Base-by-base conservation (phyloP, 2,329 filamentous ascomycete genomes). In the Calonectria leucothoes region DNA sequence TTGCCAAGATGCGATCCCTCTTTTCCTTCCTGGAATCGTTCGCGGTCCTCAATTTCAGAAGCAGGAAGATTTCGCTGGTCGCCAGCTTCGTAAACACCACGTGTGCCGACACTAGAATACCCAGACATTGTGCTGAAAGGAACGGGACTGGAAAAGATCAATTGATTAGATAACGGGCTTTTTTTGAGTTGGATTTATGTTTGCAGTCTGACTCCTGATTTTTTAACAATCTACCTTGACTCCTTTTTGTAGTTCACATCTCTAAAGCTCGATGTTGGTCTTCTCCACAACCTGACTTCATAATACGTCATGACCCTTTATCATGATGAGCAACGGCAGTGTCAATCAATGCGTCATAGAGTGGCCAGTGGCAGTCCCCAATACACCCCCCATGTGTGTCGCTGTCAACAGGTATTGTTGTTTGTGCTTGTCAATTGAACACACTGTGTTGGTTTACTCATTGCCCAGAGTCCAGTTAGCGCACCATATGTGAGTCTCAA, bases 1-100 rank as follows among this genome's bases (percentile, higher is more conserved):
- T 90, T 89, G 75, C 89, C 87, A 74, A 88, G 83, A 85, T 97
- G 94, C 66, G 93, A 93, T 83, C 94, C 87, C 72, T 89, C 83
- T 83, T 93, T 88, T 79, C 95, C 94, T 86, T 96, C 93, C 74
- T 95, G 87, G 86, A 91, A 97, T 73, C 91, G 89, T 66, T 90
- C 86, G 25, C 88, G 84, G 51, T 88, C 86, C 29, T 88, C 82
- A 45, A 81, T 55, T 80, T 91, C 87, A 2, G 89, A 87, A 72
- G 89, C 82, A 74, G 91, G 89, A 74, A 85, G 82, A 83, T 92
- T 95, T 80, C 91, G 90, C 88, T 97, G 94, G 85, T 97, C 94
- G 72, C 92, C 93, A 71, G 89, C 92, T 86, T 96, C 93, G 86
- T 97, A 96, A 82, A 95, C 86, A 74, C 85, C 83, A 75, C 85